Percentiles rank a stretch among this genome's conserved stretches.
Evolutionary conservation across 176 grass and related monocot species (phyloP).

Genomic region (Musa troglodytarum): DNA sequence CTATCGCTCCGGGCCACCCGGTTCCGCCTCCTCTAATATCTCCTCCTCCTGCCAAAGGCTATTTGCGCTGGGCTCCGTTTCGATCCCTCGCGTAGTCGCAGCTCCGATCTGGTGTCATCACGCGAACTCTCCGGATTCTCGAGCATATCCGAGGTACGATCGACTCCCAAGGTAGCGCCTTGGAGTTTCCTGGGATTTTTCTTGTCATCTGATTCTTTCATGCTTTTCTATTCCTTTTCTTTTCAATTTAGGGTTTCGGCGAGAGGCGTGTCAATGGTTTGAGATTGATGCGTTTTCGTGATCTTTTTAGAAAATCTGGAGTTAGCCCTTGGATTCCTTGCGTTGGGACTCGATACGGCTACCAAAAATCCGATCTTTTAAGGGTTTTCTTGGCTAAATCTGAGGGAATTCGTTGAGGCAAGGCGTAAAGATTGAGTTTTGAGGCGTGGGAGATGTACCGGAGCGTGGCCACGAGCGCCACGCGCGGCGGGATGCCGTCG

Average conservation of each 20-base stretch:
- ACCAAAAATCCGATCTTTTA: background rate
- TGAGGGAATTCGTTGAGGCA: background rate
- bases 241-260: background rate
- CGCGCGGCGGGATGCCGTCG: conserved; percentile 30
- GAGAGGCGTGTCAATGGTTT: background rate
- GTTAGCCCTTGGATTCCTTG: background rate
- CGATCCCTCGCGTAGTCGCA: background rate
- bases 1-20: background rate
- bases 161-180: background rate
- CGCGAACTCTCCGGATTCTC: background rate
- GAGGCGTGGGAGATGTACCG: conserved; percentile 23
- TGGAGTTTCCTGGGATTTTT: background rate
- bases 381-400: background rate
- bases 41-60: background rate
- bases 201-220: background rate
- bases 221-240: background rate
- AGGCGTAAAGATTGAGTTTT: background rate
- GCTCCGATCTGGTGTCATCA: background rate
- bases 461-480: conserved; percentile 8
- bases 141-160: background rate
- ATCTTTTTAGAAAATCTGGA: background rate
- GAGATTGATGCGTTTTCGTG: background rate
- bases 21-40: background rate
- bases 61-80: background rate
- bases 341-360: background rate